These are phyloP conservation scores for Geranium brycei DNA, from an alignment of 345 rosid species.

Conservation along the genomic window DNA sequence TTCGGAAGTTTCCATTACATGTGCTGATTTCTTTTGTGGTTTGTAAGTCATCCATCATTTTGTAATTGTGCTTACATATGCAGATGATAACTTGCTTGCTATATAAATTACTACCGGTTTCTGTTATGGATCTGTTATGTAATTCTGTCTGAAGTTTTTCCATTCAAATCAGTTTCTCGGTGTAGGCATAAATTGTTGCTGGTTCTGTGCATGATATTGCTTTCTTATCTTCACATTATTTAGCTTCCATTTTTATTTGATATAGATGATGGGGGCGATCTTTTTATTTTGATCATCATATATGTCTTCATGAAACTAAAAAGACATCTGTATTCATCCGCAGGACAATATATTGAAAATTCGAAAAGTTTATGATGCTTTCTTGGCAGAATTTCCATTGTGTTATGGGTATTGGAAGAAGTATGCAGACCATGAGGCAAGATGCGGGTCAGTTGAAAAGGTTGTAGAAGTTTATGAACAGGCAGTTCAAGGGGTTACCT, in stretches of 20 bases:
- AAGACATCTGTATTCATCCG: constrained; percentile 10
- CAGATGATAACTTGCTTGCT: too few species aligned
- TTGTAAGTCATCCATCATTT: background rate
- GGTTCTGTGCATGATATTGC: background rate
- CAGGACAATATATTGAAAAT: constrained; percentile 82
- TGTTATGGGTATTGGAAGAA: constrained; percentile 99
- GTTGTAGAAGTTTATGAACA: constrained; percentile 92
- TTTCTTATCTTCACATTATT: background rate
- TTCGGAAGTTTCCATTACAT: background rate
- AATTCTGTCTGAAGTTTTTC: too few species aligned
- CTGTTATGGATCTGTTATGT: background rate
- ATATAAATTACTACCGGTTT: too few species aligned
- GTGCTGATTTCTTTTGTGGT: background rate
- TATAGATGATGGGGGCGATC: background rate
- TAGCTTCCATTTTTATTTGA: background rate
- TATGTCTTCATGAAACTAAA: constrained; percentile 9
- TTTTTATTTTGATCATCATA: background rate
- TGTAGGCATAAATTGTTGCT: too few species aligned
- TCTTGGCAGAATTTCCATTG: constrained; percentile 83
- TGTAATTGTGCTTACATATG: too few species aligned
- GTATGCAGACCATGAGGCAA: constrained; percentile 93
- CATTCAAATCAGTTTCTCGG: too few species aligned
- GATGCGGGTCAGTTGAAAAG: constrained; percentile 76
- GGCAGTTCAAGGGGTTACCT: constrained; percentile 85
- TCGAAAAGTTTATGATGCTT: constrained; percentile 71